Base-by-base conservation (phyloP, 768 basidiomycete species). In the Boletellus ananas region DNA sequence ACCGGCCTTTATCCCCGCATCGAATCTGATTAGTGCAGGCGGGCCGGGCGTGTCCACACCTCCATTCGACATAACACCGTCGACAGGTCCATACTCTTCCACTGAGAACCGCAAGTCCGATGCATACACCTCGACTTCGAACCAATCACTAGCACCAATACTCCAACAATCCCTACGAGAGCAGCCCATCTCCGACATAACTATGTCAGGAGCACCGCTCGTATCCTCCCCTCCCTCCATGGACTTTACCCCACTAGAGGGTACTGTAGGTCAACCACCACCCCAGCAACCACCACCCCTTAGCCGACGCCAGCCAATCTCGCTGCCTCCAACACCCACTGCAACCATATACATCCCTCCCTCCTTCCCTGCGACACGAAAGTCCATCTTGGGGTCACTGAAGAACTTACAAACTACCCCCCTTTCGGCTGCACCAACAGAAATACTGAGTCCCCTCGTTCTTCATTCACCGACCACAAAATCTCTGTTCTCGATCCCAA, bases 271-370 rank as follows among this genome's bases (percentile, higher is more conserved):
- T 40, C 62, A 56, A 25, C 58, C 52, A 39, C n/a, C n/a, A n/a
- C 56, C 43, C 25, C 27, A 43, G 17, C 58, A 57, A 48, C 70
- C 70, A 4, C 68, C 68, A 23, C 60, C 56, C 39, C 61, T 69
- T 12, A 49, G 46, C 45, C 62, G 64, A 54, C 64, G 48, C 10
- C 57, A 54, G 20, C 66, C 70, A 27, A 66, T 69, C 25, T 71
- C 70, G 3, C 46, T 69, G n/a, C 68, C 68, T 3, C n/a, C 64
- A 11, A 69, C 68, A 12, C 68, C 68, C 7, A 69, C 63, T 34
- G 53, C 59, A 13, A 50, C 58, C 17, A 6, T 53, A 1, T 58
- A 47, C 25, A 59, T 57, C 5, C 55, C 67, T 31, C 13, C 58
- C 3, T 47, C 58, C 13, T 17, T 54, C 6, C 6, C 58, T 27